Conservation (phyloP, 2,329 filamentous ascomycete genomes). For the Fusarium sp. region DNA sequence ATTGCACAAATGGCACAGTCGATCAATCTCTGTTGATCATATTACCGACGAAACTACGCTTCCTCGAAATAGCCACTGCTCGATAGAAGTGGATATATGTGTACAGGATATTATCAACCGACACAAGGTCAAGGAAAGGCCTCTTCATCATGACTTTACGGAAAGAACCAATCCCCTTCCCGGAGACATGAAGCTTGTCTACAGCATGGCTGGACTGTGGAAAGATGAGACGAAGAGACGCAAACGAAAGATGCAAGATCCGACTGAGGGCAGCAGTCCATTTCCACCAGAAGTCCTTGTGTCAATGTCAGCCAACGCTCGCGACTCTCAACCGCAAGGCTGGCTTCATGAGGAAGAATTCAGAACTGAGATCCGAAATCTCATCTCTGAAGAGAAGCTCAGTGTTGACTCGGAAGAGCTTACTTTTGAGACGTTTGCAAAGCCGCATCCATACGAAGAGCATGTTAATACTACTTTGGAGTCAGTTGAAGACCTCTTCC, state of each 20-base stretch:
- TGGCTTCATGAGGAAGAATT: slow-evolving; percentile 96
- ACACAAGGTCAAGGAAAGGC: slow-evolving; percentile 76
- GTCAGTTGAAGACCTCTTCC: slow-evolving; percentile 88
- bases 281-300: slow-evolving; percentile 85
- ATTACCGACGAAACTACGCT: slow-evolving; percentile 68
- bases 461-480: slow-evolving; percentile 80
- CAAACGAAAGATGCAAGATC: slow-evolving; percentile 74
- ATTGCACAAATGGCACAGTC: slow-evolving; percentile 81
- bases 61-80: slow-evolving; percentile 85
- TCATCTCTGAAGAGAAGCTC: slow-evolving; percentile 72
- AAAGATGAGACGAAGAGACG: slow-evolving; percentile 85
- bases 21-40: slow-evolving; percentile 66
- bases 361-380: slow-evolving; percentile 67
- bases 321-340: slow-evolving; percentile 75
- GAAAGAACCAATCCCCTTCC: slow-evolving; percentile 74
- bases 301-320: slow-evolving; percentile 86
- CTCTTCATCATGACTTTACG: slow-evolving; percentile 86
- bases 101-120: slow-evolving; percentile 91
- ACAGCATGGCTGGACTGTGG: slow-evolving; percentile 95
- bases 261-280: slow-evolving; percentile 73
- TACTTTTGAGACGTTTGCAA: slow-evolving; percentile 74
- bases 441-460: slow-evolving; percentile 61
- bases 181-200: slow-evolving; percentile 81
- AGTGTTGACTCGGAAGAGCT: slow-evolving; percentile 52
- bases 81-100: slow-evolving; percentile 88